Base-by-base conservation (phyloP, 2,329 filamentous ascomycete genomes). In the Capronia americana region DNA sequence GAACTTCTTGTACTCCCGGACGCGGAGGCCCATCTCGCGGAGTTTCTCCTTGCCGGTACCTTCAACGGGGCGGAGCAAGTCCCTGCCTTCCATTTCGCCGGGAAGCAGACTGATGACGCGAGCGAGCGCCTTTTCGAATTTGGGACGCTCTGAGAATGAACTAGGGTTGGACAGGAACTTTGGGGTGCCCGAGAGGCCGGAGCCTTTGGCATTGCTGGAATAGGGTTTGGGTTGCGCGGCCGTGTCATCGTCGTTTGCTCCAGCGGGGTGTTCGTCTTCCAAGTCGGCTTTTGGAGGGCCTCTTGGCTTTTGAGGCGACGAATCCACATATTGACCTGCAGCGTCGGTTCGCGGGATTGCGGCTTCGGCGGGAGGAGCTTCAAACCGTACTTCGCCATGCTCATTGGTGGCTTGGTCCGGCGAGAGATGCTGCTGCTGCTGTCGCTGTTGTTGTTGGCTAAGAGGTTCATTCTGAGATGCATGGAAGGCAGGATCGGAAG, bases 11-110 rank as follows among this genome's bases (percentile, higher is more conserved):
- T 79, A 82, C 10, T 75, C 76, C 48, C 79, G 77, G 5, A 78
- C 75, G 28, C 79, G 76, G 11, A 81, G 69, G 14, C 78, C 79
- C 20, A 79, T 73, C 65, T 81, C 79, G 20, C 76, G 75, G 44
- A 81, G 74, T 57, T 76, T 75, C 57, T 76, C 74, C 60, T 80
- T 76, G 30, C 79, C 80, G 1, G 78, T 79, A 2, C 73, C 71
- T 20, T 78, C 72, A 53, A 82, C 76, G 3, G 77, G 76, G 4
- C 77, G 74, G 1, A 80, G 71, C 8, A 80, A 71, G 26, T 77
- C 76, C 51, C 71, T 68, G 32, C 71, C 71, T 57, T 72, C 70
- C 64, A 73, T 71, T 44, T 73, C 71, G 26, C 70, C 71, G 10
- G 71, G 71, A 11, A 73, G 57, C 20, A 73, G 61, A 24, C 61